phyloP scores from a whole-genome alignment of 208 protist species.

The Wallacemonas sp. region DNA sequence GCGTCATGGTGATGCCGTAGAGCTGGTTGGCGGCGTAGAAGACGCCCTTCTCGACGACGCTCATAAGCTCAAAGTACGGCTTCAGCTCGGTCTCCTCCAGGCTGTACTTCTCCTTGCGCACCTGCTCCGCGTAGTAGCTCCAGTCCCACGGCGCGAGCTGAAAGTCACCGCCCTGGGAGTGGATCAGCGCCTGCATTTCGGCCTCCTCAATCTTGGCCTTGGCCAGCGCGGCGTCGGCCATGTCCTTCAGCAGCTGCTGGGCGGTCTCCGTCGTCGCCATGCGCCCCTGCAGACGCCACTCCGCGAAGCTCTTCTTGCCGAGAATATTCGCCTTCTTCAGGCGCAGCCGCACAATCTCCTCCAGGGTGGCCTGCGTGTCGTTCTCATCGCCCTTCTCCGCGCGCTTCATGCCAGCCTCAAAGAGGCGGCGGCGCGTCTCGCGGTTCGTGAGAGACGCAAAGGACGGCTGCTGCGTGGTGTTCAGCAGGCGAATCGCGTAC shows the following conservation, averaged over 20 bases:
- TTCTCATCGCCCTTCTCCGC: slow-evolving; percentile 23
- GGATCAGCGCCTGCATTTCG: slow-evolving; percentile 31
- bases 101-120: slow-evolving; percentile 44
- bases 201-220: slow-evolving; percentile 28
- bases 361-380: slow-evolving; percentile 33
- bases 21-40: slow-evolving; percentile 57
- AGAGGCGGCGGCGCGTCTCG: slow-evolving; percentile 44
- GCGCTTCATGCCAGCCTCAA: slow-evolving; percentile 34
- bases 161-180: slow-evolving; percentile 27
- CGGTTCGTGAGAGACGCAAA: slow-evolving; percentile 33
- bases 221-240: slow-evolving; percentile 25
- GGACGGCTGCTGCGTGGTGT: slow-evolving; percentile 59
- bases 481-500: slow-evolving; percentile 50
- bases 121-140: slow-evolving; percentile 44
- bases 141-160: slow-evolving; percentile 52
- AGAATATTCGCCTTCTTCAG: slow-evolving; percentile 46
- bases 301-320: slow-evolving; percentile 47
- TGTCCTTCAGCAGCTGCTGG: slow-evolving; percentile 31
- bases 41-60: slow-evolving; percentile 51
- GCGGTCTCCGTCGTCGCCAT: slow-evolving; percentile 44
- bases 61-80: slow-evolving; percentile 55
- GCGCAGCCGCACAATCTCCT: slow-evolving; percentile 43
- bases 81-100: slow-evolving; percentile 52
- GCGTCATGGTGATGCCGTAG: slow-evolving; percentile 46
- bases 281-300: slow-evolving; percentile 46